phyloP scores from a whole-genome alignment of 768 basidiomycete genomes.

The Tulasnella sp. region DNA sequence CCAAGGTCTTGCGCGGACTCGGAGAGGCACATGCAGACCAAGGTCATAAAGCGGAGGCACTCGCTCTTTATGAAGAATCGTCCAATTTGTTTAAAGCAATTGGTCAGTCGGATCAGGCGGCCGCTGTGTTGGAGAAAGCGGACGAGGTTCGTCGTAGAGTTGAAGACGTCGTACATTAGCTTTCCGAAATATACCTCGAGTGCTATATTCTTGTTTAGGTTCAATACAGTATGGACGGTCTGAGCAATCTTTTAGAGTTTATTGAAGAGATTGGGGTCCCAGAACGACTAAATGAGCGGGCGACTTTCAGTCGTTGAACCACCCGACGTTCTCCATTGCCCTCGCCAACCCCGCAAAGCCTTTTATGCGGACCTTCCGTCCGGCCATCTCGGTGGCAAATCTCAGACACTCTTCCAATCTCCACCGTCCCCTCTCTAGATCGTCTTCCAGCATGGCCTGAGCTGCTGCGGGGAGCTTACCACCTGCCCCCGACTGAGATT shows the following conservation, averaged over 20 bases:
- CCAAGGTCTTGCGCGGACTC: too few relatives aligned
- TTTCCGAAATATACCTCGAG: too few relatives aligned
- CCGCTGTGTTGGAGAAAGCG: too few relatives aligned
- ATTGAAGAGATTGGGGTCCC: neutral
- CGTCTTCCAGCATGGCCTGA: conserved; percentile 13
- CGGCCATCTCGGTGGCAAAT: conserved; percentile 75
- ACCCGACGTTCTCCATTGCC: conserved; percentile 64
- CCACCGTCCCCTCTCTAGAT: conserved; percentile 41
- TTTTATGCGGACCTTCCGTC: conserved; percentile 52
- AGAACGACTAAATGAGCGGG: neutral
- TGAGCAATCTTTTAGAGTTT: neutral
- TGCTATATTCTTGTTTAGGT: too few relatives aligned
- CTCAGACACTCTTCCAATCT: conserved; percentile 72
- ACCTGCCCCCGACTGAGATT: neutral
- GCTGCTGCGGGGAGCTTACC: conserved; percentile 22
- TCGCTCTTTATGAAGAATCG: too few relatives aligned
- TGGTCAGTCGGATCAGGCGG: too few relatives aligned
- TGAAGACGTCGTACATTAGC: too few relatives aligned
- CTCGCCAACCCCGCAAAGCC: conserved; percentile 59
- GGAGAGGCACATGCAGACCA: too few relatives aligned
- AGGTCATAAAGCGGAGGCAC: too few relatives aligned
- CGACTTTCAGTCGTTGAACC: conserved; percentile 43
- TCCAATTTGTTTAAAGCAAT: too few relatives aligned
- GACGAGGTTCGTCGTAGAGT: too few relatives aligned
- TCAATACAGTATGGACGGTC: neutral